Base-by-base conservation (phyloP, 2,329 filamentous ascomycete species). In the Penicillium sp. region DNA sequence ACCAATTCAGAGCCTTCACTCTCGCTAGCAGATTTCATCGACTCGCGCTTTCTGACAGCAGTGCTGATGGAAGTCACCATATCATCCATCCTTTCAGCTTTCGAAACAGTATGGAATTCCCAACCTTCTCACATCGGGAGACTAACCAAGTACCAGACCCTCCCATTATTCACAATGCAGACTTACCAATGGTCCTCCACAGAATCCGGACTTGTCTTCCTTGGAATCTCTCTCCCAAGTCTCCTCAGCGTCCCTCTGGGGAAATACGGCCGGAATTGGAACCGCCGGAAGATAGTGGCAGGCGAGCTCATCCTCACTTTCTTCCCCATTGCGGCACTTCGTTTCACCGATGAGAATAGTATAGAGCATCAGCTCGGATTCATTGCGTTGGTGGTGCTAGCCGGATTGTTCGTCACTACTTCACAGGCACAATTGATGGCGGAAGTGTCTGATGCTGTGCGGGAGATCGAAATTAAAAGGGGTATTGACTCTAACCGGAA, bases 181-280 rank as follows among this genome's bases (percentile, higher is more conserved):
- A 42, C 38, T 11, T 41, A 41, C 23, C 16, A 29, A n/a, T 38
- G 38, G 36, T 10, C 32, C 25, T 18, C 26, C 6, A 29, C 27
- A 9, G 29, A 31, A 9, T 22, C 36, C 6, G 41, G 32, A 7
- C 23, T 36, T 6, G 25, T 43, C 8, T 39, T 39, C 17, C 29
- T 39, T 4, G 26, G 17, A n/a, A 28, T 43, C 12, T 32, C 36
- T 2, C 15, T 43, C 25, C 41, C 41, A 7, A 36, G 23, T 15
- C 25, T 43, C 18, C 29, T 43, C 10, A 40, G 33, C 37, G 35
- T 44, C 27, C 41, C 37, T 11, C 20, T 40, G 7, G 33, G 28
- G 11, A 15, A 17, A 25, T 37, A 23, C 8, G 34, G 20, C 2
- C 32, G 9, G 2, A 14, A 25, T 13, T 33, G 15, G 12, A 26